Conservation (phyloP, 2,329 filamentous ascomycete genomes). For the Ophiocordyceps polyrhachis-furcata region DNA sequence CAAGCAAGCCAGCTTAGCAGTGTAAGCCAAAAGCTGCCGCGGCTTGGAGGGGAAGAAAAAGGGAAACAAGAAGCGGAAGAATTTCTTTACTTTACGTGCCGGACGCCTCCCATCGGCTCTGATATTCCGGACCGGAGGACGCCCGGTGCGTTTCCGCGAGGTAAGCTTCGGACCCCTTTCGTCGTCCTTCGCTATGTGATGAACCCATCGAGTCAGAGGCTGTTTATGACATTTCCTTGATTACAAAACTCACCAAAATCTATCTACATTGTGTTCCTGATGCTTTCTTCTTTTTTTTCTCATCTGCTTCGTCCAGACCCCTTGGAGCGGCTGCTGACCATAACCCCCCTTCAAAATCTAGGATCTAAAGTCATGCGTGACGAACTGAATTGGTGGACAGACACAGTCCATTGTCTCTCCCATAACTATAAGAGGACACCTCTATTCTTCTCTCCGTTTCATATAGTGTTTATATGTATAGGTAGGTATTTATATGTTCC, state of each 20-base stretch:
- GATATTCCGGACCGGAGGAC: not conserved
- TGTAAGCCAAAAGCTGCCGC: not conserved
- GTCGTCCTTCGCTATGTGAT: constrained; percentile 7
- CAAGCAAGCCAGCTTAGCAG: not conserved
- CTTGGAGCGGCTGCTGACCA: too few species aligned
- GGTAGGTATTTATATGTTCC: not conserved
- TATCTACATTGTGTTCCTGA: constrained; percentile 8
- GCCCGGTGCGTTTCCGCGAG: not conserved
- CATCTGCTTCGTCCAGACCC: not conserved
- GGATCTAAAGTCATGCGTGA: too few species aligned
- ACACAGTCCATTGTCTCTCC: too few species aligned
- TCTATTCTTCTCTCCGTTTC: not conserved
- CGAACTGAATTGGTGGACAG: too few species aligned
- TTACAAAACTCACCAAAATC: constrained; percentile 18
- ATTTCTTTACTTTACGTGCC: not conserved
- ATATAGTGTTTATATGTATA: not conserved
- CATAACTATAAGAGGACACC: not conserved
- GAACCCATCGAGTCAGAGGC: constrained; percentile 25
- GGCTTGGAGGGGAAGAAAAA: not conserved
- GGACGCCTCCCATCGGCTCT: not conserved
- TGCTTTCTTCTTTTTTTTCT: not conserved
- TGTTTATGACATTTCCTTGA: constrained; percentile 27
- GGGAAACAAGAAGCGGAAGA: not conserved
- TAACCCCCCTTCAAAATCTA: too few species aligned
- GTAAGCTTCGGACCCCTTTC: not conserved